Evolutionary conservation across 176 grass and related monocot species (phyloP), one percentile per base, ranked within the genome.

Genomic region (Metroxylon sagu): DNA sequence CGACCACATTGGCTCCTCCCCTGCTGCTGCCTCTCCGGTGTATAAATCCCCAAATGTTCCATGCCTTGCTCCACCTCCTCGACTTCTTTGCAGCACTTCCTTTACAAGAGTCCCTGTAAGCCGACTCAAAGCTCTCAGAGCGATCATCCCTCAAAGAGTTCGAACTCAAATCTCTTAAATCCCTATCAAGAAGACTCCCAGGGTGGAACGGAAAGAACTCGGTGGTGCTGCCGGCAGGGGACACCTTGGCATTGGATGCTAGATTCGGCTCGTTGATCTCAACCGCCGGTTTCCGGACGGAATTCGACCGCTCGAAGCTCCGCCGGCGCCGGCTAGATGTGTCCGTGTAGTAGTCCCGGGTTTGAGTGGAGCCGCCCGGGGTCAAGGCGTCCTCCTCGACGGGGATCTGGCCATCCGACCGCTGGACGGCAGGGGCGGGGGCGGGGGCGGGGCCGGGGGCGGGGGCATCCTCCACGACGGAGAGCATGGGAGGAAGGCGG

Each of bases 161-260:
- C 26, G 84, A 88, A 75, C 85, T 85, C 69, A 70, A 73, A 8
- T 73, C 59, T 23, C 51, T 71, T 25, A 98, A 85, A 29, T 89
- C 88, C n/a, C 88, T 75, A 73, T 98, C 94, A 0, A 98, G 84
- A 74, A 85, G 18, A 65, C 75, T 80, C 48, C 78, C 85, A 54
- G 79, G 74, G 30, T 73, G 82, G 64, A 85, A 85, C 59, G 92
- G 88, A 73, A 93, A 89, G 82, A 98, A 98, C 61, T 98, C 94
- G 2, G 88, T 75, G 2, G 88, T 75, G 15, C 94, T 85, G 25
- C 88, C 82, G 0, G 83, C 53, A 2, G 93, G 93, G 25, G 87
- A 81, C 31, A 74, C 79, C 51, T 66, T 82, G 26, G 67, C 75
- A 2, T 62, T 79, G 4, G 25, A 28, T 14, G 58, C 56, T 50